These are phyloP conservation scores for Fusarium torreyae DNA, from an alignment of 2,329 filamentous ascomycete species.

Conservation along the genomic window DNA sequence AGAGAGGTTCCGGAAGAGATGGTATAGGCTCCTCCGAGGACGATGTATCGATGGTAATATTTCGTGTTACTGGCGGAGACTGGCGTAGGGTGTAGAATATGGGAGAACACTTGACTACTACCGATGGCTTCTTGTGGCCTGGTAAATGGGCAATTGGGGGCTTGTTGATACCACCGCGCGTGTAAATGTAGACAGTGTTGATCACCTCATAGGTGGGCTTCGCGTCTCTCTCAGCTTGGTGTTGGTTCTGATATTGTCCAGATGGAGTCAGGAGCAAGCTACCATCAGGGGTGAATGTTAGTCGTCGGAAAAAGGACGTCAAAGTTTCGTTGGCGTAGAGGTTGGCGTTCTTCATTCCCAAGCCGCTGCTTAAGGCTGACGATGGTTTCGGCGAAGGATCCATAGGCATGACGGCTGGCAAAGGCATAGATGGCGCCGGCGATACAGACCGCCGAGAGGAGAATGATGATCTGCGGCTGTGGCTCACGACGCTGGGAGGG, in stretches of 20 bases:
- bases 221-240: slow-evolving; percentile 74
- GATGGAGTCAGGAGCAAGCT: slow-evolving; percentile 94
- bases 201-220: slow-evolving; percentile 88
- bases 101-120: slow-evolving; percentile 95
- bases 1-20: slow-evolving; percentile 85
- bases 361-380: slow-evolving; percentile 66
- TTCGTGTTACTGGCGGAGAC: slow-evolving; percentile 77
- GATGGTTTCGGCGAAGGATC: slow-evolving; percentile 86
- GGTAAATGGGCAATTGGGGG: slow-evolving; percentile 95
- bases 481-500: slow-evolving; percentile 87
- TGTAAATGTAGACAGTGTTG: slow-evolving; percentile 99
- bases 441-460: slow-evolving; percentile 90
- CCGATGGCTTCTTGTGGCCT: slow-evolving; percentile 97
- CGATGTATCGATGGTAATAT: slow-evolving; percentile 96
- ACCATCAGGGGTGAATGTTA: slow-evolving; percentile 96
- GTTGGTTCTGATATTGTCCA: slow-evolving; percentile 91
- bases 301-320: slow-evolving; percentile 94
- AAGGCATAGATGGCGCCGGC: slow-evolving; percentile 91
- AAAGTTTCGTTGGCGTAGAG: slow-evolving; percentile 97
- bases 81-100: slow-evolving; percentile 87
- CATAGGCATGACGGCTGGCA: slow-evolving; percentile 95
- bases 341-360: slow-evolving; percentile 85
- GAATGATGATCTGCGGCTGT: slow-evolving; percentile 95
- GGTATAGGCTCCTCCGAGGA: slow-evolving; percentile 87
- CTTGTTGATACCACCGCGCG: slow-evolving; percentile 94